Evolutionary conservation across 2,329 filamentous ascomycete species (phyloP).

Genomic region (Aspergillus versicolor): DNA sequence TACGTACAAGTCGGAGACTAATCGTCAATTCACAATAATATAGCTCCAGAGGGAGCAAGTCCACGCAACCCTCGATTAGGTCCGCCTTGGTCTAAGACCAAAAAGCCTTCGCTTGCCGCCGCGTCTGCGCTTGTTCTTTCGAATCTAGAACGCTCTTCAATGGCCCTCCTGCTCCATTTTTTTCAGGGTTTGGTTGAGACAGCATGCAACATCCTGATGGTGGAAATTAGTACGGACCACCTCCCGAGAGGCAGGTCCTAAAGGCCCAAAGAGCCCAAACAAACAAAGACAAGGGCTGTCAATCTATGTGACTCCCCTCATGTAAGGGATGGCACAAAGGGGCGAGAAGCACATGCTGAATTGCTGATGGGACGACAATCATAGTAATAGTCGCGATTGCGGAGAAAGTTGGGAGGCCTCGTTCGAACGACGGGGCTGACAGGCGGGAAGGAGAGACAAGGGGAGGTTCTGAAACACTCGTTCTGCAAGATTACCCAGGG

Average conservation of each 20-base stretch:
- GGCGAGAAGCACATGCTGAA: neutral
- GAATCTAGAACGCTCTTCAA: conserved; percentile 3
- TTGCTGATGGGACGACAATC: neutral
- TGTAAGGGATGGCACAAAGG: neutral
- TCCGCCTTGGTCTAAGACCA: neutral
- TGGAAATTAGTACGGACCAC: neutral
- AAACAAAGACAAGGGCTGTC: neutral
- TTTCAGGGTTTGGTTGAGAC: neutral
- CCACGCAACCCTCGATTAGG: neutral
- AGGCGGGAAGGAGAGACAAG: conserved; percentile 20
- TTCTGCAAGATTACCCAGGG: conserved; percentile 30
- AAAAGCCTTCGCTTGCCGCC: conserved; percentile 2
- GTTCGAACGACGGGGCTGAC: conserved; percentile 26
- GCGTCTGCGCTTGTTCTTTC: conserved; percentile 12
- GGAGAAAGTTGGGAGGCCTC: conserved; percentile 6
- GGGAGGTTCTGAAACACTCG: conserved; percentile 16
- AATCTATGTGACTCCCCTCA: neutral
- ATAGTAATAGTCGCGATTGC: conserved; percentile 2
- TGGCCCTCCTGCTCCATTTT: neutral
- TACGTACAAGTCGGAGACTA: no score
- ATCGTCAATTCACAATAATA: no score
- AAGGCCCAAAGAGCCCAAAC: neutral
- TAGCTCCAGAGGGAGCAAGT: neutral
- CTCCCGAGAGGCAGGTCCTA: neutral
- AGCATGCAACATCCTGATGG: neutral